Evolutionary conservation across 306 rosid genomes (phyloP).

Genomic region (Crotalaria pallida): DNA sequence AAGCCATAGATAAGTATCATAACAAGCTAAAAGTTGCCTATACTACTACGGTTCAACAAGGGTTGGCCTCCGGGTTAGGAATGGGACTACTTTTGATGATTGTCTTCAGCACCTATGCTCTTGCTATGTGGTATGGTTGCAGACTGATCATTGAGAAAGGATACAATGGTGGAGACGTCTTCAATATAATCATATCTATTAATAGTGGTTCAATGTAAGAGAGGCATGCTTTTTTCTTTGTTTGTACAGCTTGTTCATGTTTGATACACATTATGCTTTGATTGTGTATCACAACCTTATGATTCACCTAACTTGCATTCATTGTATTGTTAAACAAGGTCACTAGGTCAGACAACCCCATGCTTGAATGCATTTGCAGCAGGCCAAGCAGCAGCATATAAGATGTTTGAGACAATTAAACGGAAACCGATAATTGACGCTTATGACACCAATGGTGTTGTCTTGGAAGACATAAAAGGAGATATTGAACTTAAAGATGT

Average conservation of each 20-base stretch:
- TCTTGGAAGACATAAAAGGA: slow-evolving; percentile 60
- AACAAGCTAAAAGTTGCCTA: slow-evolving; percentile 57
- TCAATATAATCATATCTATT: slow-evolving; percentile 59
- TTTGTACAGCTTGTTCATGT: not conserved
- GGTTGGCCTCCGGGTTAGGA: slow-evolving; percentile 66
- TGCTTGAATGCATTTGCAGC: slow-evolving; percentile 71
- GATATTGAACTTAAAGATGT: slow-evolving; percentile 77
- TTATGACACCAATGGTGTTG: slow-evolving; percentile 52
- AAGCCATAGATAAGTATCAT: slow-evolving; percentile 62
- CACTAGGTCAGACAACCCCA: slow-evolving; percentile 80
- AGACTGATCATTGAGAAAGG: slow-evolving; percentile 57
- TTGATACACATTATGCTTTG: not conserved
- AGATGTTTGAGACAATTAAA: slow-evolving; percentile 79
- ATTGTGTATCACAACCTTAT: not conserved
- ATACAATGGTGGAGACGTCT: slow-evolving; percentile 66
- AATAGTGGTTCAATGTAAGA: slow-evolving; percentile 90
- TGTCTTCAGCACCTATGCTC: slow-evolving; percentile 64
- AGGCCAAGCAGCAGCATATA: slow-evolving; percentile 86
- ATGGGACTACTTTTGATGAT: slow-evolving; percentile 41
- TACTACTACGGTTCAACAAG: slow-evolving; percentile 50
- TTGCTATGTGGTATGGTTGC: slow-evolving; percentile 87
- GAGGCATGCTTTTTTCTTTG: not conserved
- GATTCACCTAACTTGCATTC: not conserved
- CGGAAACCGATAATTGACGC: slow-evolving; percentile 66
- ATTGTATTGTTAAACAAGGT: slow-evolving; percentile 25